Evolutionary conservation across 2,329 filamentous ascomycete genomes (phyloP), one percentile per base, ranked within the genome.

Genomic region (Calonectria pteridis): DNA sequence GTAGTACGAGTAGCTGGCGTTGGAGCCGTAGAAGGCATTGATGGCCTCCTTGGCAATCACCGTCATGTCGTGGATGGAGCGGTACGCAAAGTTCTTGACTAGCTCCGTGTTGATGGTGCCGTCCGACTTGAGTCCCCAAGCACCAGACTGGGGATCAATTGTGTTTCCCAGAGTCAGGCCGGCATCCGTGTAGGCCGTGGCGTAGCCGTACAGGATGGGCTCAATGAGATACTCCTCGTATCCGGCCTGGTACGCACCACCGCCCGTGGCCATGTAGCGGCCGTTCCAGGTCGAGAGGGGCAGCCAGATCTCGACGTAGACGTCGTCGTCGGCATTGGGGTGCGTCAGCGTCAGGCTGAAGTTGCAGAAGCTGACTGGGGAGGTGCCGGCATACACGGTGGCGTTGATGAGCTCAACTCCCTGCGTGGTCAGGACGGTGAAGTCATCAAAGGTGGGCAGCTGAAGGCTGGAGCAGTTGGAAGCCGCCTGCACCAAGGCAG

Each of bases 391-490:
- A 23, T 40, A 62, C 23, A 62, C 35, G 2, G 64, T 64, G 28
- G 59, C 59, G 37, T 64, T 49, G 59, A 31, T 33, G 4, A 49
- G 4, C 59, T 49, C 37, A 26, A 43, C 37, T 49, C 59, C 37
- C 37, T 64, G 59, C 6, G 40, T 43, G 26, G 43, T 58, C 40
- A 64, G 16, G 28, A 71, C 33, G 6, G 28, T 59, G n/a, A 71
- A 73, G 33, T 71, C 67, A 3, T 59, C 51, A 26, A 55, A 73
- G 13, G 55, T 35, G 37, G 71, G 50, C 20, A 71, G 67, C 26
- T 53, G 53, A 26, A 73, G 29, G 28, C 58, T 50, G 59, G 64
- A 66, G 40, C 67, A 73, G 28, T 33, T 49, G 35, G 55, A 62
- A 16, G 55, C 55, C 35, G 55, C 55, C 55, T 28, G 55, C 33